Evolutionary conservation across 2,329 filamentous ascomycete species (phyloP).

Genomic region (Phoma sp.): DNA sequence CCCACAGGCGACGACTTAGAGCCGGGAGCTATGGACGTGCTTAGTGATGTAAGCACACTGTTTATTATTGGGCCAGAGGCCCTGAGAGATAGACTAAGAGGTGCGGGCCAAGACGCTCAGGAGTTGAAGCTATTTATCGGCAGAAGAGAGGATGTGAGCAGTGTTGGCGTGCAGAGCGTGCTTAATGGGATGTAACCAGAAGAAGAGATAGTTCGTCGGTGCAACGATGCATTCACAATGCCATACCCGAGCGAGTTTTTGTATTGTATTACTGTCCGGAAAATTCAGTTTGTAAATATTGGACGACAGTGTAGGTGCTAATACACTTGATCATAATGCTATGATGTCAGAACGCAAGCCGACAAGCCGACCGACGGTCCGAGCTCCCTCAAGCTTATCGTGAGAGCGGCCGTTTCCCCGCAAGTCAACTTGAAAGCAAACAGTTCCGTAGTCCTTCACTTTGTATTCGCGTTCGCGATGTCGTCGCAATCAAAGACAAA

Average conservation of each 20-base stretch:
- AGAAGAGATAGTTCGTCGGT: background rate
- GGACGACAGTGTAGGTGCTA: background rate
- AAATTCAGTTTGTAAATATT: background rate
- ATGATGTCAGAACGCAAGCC: background rate
- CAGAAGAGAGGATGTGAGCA: conserved; percentile 82
- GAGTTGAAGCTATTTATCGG: conserved; percentile 83
- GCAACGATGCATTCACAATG: background rate
- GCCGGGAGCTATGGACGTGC: conserved; percentile 71
- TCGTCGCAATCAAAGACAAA: background rate
- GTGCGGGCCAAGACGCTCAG: conserved; percentile 53
- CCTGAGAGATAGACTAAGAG: conserved; percentile 59
- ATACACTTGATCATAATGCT: background rate
- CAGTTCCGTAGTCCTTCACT: background rate
- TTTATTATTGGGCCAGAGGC: conserved; percentile 83
- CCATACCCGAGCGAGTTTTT: background rate
- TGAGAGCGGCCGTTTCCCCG: background rate
- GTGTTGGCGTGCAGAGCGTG: conserved; percentile 82
- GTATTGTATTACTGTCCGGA: background rate
- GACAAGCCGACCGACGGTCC: conserved; percentile 18
- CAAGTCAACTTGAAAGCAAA: background rate
- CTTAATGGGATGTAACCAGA: conserved; percentile 60
- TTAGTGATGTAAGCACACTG: conserved; percentile 91
- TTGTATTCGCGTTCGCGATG: background rate
- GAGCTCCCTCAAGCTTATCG: conserved; percentile 1
- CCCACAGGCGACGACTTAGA: conserved; percentile 67